phyloP scores from a whole-genome alignment of 2,329 filamentous ascomycete genomes.

The Bipolaris bicolor region DNA sequence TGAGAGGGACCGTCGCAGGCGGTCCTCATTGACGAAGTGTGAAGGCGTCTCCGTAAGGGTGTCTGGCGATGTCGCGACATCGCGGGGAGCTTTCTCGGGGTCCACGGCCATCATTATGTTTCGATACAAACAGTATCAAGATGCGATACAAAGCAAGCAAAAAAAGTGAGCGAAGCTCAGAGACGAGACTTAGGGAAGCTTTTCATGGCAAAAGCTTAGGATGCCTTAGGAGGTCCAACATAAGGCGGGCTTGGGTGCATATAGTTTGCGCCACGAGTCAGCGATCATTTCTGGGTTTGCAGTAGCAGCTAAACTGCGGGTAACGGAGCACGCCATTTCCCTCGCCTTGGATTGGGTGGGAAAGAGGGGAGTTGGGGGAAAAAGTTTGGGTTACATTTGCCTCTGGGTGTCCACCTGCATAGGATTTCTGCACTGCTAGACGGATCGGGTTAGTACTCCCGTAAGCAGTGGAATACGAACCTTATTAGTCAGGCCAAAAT shows the following conservation, averaged over 20 bases:
- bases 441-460: neutral
- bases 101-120: constrained; percentile 19
- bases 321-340: constrained; percentile 32
- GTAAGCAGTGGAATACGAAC: neutral
- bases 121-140: neutral
- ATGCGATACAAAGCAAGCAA: neutral
- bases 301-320: constrained; percentile 11
- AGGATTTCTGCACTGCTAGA: neutral
- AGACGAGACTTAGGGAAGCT: constrained; percentile 20
- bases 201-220: constrained; percentile 30
- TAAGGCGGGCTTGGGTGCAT: neutral
- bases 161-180: neutral
- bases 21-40: constrained; percentile 32
- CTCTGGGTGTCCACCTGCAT: neutral
- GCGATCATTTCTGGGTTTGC: constrained; percentile 2
- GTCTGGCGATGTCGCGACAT: constrained; percentile 19
- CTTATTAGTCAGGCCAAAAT: neutral
- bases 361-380: neutral
- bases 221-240: constrained; percentile 1
- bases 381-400: constrained; percentile 7
- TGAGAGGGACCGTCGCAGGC: constrained; percentile 32
- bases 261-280: constrained; percentile 14
- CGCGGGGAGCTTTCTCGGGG: constrained; percentile 23
- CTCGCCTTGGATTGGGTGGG: constrained; percentile 23
- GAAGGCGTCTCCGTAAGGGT: constrained; percentile 14